Percentiles rank a stretch among this genome's conserved stretches.
These are phyloP conservation scores for Calonectria fujianensis DNA, from an alignment of 2,329 filamentous ascomycete genomes.

Conservation along the genomic window DNA sequence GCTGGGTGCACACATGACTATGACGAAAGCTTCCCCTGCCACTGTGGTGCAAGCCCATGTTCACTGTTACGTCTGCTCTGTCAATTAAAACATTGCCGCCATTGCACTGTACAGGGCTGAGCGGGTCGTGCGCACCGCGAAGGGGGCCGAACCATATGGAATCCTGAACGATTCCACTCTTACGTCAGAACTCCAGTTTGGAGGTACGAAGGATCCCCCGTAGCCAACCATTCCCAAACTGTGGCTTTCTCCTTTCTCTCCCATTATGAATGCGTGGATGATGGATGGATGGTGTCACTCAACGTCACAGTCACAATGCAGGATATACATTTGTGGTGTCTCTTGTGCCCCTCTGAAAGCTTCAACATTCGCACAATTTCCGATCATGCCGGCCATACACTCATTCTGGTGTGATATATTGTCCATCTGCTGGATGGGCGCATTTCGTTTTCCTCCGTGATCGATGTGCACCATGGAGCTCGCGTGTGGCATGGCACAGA, in stretches of 20 bases:
- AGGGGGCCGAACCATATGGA: conserved; percentile 14
- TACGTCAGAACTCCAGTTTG: conserved; percentile 33
- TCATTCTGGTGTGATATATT: background rate
- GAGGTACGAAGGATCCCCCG: conserved; percentile 3
- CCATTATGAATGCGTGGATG: background rate
- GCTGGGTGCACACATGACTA: background rate
- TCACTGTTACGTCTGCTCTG: background rate
- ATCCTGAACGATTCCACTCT: conserved; percentile 33
- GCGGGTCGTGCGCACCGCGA: background rate
- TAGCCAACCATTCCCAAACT: background rate
- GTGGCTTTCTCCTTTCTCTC: background rate
- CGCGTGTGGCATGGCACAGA: background rate
- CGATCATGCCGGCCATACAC: conserved; percentile 3
- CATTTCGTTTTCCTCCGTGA: background rate
- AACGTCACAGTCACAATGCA: background rate
- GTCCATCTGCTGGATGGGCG: background rate
- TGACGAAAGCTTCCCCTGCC: background rate
- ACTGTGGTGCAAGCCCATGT: background rate
- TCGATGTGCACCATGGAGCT: background rate
- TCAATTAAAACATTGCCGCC: background rate
- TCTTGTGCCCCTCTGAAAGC: background rate
- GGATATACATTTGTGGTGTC: background rate
- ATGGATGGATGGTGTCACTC: background rate
- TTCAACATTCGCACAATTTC: background rate
- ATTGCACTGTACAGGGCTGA: background rate